Evolutionary conservation across 257 asterid species (phyloP), one percentile per base, ranked within the genome.

Genomic region (Capsicum chinense): DNA sequence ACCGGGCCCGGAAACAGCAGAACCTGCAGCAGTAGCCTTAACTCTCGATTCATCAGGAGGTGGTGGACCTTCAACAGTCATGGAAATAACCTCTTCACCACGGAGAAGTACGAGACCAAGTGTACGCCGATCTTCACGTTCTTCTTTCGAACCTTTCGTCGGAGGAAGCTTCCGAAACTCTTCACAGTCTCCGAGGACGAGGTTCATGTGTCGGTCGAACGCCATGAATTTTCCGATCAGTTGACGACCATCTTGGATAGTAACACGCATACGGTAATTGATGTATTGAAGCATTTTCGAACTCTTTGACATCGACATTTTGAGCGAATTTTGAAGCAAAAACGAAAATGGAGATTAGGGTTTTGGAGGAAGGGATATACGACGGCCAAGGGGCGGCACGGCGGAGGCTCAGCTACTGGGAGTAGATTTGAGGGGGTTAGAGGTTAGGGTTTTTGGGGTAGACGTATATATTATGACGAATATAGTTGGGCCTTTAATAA

Each of bases 61-160:
- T 16, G 98, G 98, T 1, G 99, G 99, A 4, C 99, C 99, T 82
- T 95, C 99, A 82, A 95, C 99, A 52, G 97, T 94, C 89, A 95
- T 94, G 5, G 99, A 95, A 70, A 95, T 87, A 48, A 95, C 99
- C 56, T 95, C 99, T 60, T 95, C 99, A 7, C 98, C 99, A 42
- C 99, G 85, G 85, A 95, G 94, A 60, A 95, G 98, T 26, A 95
- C 94, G 62, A 95, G 97, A 79, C 99, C 99, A 11, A 95, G 97
- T 5, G 98, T 94, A 64, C 98, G 98, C 83, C 97, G 97, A 86
- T 93, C 98, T 42, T 95, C 98, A 48, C 98, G 95, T 50, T 95
- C 98, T 59, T 93, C 96, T 82, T 91, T 94, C 69, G 97, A 90
- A 6, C 97, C 98, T 60, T 95, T 95, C 1, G 93, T 88, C 19